Percentiles rank a stretch among this genome's conserved stretches.
phyloP scores from a whole-genome alignment of 2,329 filamentous ascomycete species.

The Trichothecium sympodiale region DNA sequence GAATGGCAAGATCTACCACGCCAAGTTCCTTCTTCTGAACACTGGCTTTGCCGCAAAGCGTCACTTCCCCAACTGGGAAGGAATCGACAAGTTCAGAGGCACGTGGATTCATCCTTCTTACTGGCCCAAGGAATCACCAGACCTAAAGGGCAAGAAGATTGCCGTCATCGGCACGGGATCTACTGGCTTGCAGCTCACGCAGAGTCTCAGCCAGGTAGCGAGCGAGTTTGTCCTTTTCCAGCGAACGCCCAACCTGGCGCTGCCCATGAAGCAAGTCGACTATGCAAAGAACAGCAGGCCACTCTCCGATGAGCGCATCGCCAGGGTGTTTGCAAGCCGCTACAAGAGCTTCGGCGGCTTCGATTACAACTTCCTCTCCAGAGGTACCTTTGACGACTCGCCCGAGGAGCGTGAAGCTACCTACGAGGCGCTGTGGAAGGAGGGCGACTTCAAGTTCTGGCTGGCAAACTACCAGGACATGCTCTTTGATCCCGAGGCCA shows the following conservation, averaged over 20 bases:
- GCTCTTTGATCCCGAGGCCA: constrained; percentile 27
- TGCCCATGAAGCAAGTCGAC: constrained; percentile 43
- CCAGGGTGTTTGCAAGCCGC: constrained; percentile 6
- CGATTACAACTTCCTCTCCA: constrained; percentile 1
- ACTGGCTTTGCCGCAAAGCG: constrained; percentile 29
- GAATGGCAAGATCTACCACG: constrained; percentile 18
- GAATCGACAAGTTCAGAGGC: constrained; percentile 11
- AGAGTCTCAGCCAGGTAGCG: neutral
- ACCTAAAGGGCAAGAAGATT: constrained; percentile 45
- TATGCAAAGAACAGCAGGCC: constrained; percentile 11
- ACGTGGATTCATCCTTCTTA: neutral
- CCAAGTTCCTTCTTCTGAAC: constrained; percentile 25
- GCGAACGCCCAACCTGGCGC: constrained; percentile 35
- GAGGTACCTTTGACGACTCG: constrained; percentile 8
- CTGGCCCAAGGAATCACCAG: constrained; percentile 7
- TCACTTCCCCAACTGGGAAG: constrained; percentile 21
- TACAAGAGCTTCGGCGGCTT: constrained; percentile 1
- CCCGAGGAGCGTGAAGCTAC: constrained; percentile 29
- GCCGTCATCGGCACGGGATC: constrained; percentile 56
- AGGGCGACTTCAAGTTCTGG: constrained; percentile 36
- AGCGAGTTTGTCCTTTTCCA: constrained; percentile 1
- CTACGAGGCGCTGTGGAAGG: constrained; percentile 30
- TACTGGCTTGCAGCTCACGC: constrained; percentile 43
- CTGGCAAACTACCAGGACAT: constrained; percentile 34
- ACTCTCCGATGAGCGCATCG: constrained; percentile 12